Base-by-base conservation (phyloP, 164 flowering plant species). In the Brasenia schreberi region DNA sequence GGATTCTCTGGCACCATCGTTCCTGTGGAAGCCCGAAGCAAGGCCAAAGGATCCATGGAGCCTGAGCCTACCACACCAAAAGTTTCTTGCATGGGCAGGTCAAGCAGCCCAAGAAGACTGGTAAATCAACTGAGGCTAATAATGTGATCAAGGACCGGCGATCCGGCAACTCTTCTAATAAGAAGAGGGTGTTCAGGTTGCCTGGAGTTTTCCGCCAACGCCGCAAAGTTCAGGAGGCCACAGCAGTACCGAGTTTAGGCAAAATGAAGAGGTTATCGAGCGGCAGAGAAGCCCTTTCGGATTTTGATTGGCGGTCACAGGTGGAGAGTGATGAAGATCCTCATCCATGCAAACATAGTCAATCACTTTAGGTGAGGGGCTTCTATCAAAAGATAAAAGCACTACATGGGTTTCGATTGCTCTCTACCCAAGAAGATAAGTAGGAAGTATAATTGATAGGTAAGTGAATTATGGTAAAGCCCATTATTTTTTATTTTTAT, bases 1-100 rank as follows among this genome's bases (percentile, higher is more conserved):
- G 85, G 84, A 18, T 88, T 83, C 62, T 88, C 91, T 0, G 92
- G 88, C 58, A 68, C 84, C 0, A 72, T 85, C 1, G 73, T 91
- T 52, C 96, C 96, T 0, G 82, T 43, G 0, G 94, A 87, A 45
- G 90, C 85, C 18, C 70, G 88, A 62, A 66, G 76, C 52, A 81
- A 73, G 62, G 33, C 80, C 6, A 78, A 60, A 44, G 56, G 56
- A 49, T 9, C 56, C 56, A 71, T 60, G 17, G 73, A 70, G 14
- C 65, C 76, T 23, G 98, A 92, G 67, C 98, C 96, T 39, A 82
- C 86, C 0, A 90, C 98, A 0, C 98, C 98, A 0, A 87, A 87
- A 62, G 78, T 92, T 18, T 87, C 96, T 1, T 92, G 98, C 76
- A 85, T 90, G 69, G 98, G 98, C 9, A 95, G 63, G 78, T 92